These are phyloP conservation scores for Globisporangium polare DNA, from an alignment of 352 stramenopile species.

Conservation along the genomic window DNA sequence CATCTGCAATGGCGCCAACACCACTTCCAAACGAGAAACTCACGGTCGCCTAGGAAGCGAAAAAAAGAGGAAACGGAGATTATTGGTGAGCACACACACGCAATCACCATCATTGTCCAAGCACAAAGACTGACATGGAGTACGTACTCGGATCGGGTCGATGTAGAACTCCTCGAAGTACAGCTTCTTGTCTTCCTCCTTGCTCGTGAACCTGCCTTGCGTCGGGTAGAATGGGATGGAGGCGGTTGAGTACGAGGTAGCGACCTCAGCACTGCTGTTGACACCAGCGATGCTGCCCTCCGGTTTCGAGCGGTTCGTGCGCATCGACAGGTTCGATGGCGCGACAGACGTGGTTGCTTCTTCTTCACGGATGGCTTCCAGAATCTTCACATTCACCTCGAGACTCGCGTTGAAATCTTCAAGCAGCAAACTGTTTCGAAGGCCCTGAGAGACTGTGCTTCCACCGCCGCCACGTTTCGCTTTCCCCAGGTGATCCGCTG, in stretches of 20 bases:
- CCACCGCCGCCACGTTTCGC: conserved; percentile 24
- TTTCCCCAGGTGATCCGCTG: conserved; percentile 15
- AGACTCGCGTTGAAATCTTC: conserved; percentile 74
- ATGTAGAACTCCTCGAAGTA: conserved; percentile 91
- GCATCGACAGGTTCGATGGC: conserved; percentile 29
- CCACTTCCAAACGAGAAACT: conserved; percentile 82
- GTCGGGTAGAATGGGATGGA: conserved; percentile 19
- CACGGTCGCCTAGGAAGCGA: conserved; percentile 46
- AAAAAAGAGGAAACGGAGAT: not conserved
- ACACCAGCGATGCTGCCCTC: conserved; percentile 13
- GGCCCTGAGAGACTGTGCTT: conserved; percentile 19
- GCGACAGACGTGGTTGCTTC: conserved; percentile 38
- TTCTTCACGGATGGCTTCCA: conserved; percentile 70
- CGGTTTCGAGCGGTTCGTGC: conserved; percentile 24
- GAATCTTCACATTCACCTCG: conserved; percentile 63
- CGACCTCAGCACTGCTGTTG: conserved; percentile 8
- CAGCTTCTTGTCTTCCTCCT: conserved; percentile 74
- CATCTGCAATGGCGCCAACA: conserved; percentile 58
- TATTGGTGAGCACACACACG: not conserved
- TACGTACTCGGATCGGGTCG: conserved; percentile 64
- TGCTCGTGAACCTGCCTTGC: conserved; percentile 37
- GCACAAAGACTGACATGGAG: not conserved
- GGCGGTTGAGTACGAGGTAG: conserved; percentile 4
- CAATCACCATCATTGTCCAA: not conserved
- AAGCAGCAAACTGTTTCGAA: conserved; percentile 49